Percentiles rank a stretch among this genome's conserved stretches.
Evolutionary conservation across 1,139 yeast genomes (phyloP).

Genomic region (Candida glucosophila): DNA sequence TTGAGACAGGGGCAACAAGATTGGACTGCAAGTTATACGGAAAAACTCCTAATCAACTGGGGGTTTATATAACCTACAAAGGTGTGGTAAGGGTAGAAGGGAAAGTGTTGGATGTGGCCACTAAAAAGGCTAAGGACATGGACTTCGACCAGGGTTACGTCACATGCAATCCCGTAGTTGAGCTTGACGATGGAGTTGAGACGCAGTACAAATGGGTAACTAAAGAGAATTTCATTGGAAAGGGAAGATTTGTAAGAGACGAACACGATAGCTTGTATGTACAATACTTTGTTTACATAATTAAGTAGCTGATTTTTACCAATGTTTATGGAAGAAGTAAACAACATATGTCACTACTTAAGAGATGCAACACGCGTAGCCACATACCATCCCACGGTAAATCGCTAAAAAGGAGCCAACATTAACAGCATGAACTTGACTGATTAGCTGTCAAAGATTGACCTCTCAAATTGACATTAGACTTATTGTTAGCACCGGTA

Average conservation of each 20-base stretch:
- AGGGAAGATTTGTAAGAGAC: slow-evolving; percentile 46
- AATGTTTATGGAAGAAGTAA: slow-evolving; percentile 2
- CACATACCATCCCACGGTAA: not conserved
- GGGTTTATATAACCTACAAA: slow-evolving; percentile 32
- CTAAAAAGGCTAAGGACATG: slow-evolving; percentile 16
- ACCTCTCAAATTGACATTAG: slow-evolving; percentile 81
- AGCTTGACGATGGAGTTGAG: slow-evolving; percentile 28
- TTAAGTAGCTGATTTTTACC: not conserved
- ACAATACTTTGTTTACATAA: slow-evolving; percentile 39
- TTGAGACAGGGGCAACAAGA: slow-evolving; percentile 19
- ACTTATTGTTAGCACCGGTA: slow-evolving; percentile 41
- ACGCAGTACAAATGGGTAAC: slow-evolving; percentile 40
- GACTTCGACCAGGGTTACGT: slow-evolving; percentile 40
- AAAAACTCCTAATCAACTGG: slow-evolving; percentile 28
- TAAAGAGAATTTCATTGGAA: slow-evolving; percentile 38
- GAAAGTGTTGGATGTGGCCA: slow-evolving; percentile 23
- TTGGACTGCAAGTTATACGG: slow-evolving; percentile 45
- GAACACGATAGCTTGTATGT: slow-evolving; percentile 33
- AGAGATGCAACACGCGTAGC: no score
- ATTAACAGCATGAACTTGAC: slow-evolving; percentile 71
- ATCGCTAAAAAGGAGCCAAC: not conserved
- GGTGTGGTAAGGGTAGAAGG: slow-evolving; percentile 36
- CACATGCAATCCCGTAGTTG: slow-evolving; percentile 36
- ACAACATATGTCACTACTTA: not conserved
- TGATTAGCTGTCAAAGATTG: slow-evolving; percentile 68